Percentiles rank a stretch among this genome's conserved stretches.
These are phyloP conservation scores for Pugionium dolabratum DNA, from an alignment of 345 rosid genomes.

Conservation along the genomic window DNA sequence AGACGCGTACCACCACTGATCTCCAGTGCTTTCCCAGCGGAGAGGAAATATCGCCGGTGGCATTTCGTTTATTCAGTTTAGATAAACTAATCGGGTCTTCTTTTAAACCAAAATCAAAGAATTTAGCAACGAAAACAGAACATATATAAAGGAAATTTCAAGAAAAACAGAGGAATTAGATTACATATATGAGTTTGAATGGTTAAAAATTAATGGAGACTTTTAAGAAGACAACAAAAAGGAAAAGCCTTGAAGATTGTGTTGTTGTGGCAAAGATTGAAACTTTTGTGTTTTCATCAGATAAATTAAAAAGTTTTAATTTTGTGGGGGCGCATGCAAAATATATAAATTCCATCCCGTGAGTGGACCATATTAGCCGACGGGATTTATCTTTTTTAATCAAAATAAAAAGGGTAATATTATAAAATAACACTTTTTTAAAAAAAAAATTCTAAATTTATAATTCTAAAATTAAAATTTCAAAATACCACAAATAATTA, in stretches of 20 bases:
- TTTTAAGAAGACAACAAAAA: slow-evolving; percentile 34
- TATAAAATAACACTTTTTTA: no score
- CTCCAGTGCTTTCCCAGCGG: slow-evolving; percentile 98
- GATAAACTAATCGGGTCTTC: neutral
- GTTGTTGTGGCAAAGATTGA: slow-evolving; percentile 26
- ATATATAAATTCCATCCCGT: slow-evolving; percentile 32
- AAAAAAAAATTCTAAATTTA: no score
- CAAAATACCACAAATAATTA: no score
- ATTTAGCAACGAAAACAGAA: slow-evolving; percentile 15
- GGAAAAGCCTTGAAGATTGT: slow-evolving; percentile 36
- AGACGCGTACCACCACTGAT: slow-evolving; percentile 98
- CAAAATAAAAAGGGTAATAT: no score
- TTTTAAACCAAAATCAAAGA: slow-evolving; percentile 16
- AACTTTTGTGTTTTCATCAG: slow-evolving; percentile 22
- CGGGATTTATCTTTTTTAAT: neutral
- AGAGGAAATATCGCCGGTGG: slow-evolving; percentile 85
- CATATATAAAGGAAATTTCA: neutral
- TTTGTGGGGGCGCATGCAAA: slow-evolving; percentile 25
- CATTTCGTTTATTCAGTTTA: slow-evolving; percentile 42
- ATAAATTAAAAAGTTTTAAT: neutral
- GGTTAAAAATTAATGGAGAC: slow-evolving; percentile 20
- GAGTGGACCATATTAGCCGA: slow-evolving; percentile 38
- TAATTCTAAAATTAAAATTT: no score
- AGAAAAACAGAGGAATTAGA: slow-evolving; percentile 23
- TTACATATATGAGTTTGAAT: neutral